phyloP scores from a whole-genome alignment of 148 eudicot species.

The Heliosperma pusillum region DNA sequence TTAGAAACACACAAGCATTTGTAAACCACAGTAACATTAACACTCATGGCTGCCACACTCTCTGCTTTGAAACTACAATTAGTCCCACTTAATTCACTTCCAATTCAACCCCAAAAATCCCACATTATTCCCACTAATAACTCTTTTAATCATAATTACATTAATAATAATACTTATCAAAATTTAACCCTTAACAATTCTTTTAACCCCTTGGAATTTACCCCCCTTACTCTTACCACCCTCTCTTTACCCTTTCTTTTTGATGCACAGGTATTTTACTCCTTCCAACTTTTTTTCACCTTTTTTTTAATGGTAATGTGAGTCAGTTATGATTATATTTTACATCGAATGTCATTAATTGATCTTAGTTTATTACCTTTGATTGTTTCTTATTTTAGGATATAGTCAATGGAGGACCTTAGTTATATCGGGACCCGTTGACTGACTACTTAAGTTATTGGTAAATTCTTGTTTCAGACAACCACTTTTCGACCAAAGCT shows the following conservation, averaged over 20 bases:
- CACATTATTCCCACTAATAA: neutral
- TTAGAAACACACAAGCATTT: neutral
- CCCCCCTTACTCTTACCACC: constrained; percentile 53
- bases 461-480: too few relatives aligned
- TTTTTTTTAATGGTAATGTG: neutral
- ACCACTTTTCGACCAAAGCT: too few relatives aligned
- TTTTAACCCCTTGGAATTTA: constrained; percentile 33
- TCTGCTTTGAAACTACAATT: constrained; percentile 25
- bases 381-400: too few relatives aligned
- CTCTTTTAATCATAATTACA: neutral
- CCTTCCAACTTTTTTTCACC: neutral
- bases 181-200: constrained; percentile 8
- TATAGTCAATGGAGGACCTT: too few relatives aligned
- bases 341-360: too few relatives aligned
- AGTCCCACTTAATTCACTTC: neutral
- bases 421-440: too few relatives aligned
- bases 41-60: constrained; percentile 38
- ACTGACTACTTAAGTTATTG: too few relatives aligned
- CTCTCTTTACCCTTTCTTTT: constrained; percentile 58
- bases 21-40: neutral
- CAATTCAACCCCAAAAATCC: neutral
- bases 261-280: constrained; percentile 34
- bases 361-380: too few relatives aligned
- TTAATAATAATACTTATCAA: neutral
- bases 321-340: too few relatives aligned